A percentile compares a stretch with the other conserved stretches of the same genome.
Evolutionary conservation across 139 green algal species (phyloP).

Genomic region (Chlamydomonas sphaeroides): DNA sequence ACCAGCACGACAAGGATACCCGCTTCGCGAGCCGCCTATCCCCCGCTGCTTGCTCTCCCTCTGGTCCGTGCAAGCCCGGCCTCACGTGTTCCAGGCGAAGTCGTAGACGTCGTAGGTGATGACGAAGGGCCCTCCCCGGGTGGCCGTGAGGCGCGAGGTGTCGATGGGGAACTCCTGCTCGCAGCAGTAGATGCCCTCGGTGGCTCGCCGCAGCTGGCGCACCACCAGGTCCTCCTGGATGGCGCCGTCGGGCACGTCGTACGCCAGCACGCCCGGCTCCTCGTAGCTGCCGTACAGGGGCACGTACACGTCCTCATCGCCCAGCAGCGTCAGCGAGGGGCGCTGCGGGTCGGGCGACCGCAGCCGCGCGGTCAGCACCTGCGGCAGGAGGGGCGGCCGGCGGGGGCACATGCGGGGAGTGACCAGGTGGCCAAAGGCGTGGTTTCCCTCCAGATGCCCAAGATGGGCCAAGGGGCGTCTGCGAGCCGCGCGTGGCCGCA

Average conservation of each 20-base stretch:
- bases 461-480: too few species aligned
- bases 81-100: slow-evolving; percentile 35
- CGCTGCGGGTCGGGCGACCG: slow-evolving; percentile 26
- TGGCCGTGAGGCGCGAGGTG: background rate
- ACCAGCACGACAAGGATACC: too few species aligned
- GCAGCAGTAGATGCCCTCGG: slow-evolving; percentile 24
- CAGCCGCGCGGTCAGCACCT: slow-evolving; percentile 36
- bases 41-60: too few species aligned
- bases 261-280: slow-evolving; percentile 25
- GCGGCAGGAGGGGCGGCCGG: background rate
- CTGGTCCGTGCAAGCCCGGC: too few species aligned
- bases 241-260: slow-evolving; percentile 40
- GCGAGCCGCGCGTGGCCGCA: too few species aligned
- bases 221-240: slow-evolving; percentile 15
- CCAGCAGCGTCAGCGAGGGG: slow-evolving; percentile 27
- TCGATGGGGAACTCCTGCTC: slow-evolving; percentile 6
- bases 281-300: slow-evolving; percentile 31
- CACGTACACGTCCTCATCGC: slow-evolving; percentile 14
- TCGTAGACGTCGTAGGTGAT: slow-evolving; percentile 48
- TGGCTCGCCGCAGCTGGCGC: background rate
- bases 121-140: background rate
- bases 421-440: too few species aligned
- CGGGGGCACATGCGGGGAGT: too few species aligned
- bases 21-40: too few species aligned
- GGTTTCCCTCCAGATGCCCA: too few species aligned